Evolutionary conservation across 768 basidiomycete species (phyloP).

Genomic region (Lactifluus subvellereus): DNA sequence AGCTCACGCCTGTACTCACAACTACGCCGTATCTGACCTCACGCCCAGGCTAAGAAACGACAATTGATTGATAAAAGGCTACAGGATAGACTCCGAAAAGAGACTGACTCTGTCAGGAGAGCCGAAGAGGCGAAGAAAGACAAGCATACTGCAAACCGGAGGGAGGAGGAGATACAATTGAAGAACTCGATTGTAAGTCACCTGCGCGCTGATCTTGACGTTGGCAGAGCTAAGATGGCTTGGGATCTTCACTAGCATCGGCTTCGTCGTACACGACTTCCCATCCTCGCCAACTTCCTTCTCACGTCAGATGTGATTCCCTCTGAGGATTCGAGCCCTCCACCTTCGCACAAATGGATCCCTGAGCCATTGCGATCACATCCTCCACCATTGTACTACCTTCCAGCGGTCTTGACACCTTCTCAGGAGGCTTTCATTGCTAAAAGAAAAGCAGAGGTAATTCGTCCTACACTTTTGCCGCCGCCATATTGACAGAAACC

Average conservation of each 20-base stretch:
- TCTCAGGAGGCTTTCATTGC: constrained; percentile 64
- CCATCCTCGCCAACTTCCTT: constrained; percentile 68
- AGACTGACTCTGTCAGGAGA: constrained; percentile 79
- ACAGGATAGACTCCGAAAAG: constrained; percentile 78
- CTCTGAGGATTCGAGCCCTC: constrained; percentile 30
- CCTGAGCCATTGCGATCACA: constrained; percentile 54
- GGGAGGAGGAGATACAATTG: constrained; percentile 76
- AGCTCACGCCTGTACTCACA: constrained; percentile 5
- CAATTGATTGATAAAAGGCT: constrained; percentile 79
- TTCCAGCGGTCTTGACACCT: constrained; percentile 61
- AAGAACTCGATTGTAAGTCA: constrained; percentile 72
- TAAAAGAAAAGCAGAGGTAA: constrained; percentile 58
- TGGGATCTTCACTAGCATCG: constrained; percentile 47
- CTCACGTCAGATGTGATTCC: constrained; percentile 66
- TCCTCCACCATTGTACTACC: constrained; percentile 72
- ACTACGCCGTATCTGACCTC: background rate
- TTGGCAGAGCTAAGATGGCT: background rate
- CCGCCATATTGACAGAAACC: constrained; percentile 7
- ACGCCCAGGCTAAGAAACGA: constrained; percentile 68
- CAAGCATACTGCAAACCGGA: constrained; percentile 66
- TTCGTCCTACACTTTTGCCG: constrained; percentile 18
- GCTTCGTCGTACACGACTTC: constrained; percentile 64
- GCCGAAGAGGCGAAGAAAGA: constrained; percentile 85
- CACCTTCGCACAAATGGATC: constrained; percentile 34
- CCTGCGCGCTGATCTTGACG: background rate